Base-by-base conservation (phyloP, 2,329 filamentous ascomycete species). In the Coniochaeta sp. region DNA sequence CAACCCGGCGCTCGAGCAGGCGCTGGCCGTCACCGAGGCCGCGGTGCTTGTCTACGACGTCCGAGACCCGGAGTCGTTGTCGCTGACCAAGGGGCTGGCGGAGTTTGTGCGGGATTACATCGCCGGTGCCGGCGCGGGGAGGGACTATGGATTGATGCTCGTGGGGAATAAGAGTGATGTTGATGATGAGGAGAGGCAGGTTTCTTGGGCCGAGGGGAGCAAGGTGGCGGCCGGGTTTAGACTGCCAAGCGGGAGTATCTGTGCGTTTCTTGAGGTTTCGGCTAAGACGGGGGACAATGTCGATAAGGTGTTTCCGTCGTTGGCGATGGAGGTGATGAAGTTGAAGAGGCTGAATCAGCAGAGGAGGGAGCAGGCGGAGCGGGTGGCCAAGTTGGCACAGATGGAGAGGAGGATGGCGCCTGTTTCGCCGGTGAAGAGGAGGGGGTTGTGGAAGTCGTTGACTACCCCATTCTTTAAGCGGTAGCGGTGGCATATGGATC, bases 11-110 rank as follows among this genome's bases (percentile, higher is more conserved):
- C 64, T 72, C n/a, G 61, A 61, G 31, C 64, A 71, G 32, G 70
- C 70, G 1, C 58, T 71, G 20, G 58, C 60, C 50, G 67, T 71
- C 42, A 72, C 71, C n/a, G 69, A 73, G 35, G 70, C 67, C 4
- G 69, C 67, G 3, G 56, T 71, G 2, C 54, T 69, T 1, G 57
- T 69, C n/a, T 69, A 69, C 57, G 62, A 63, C 51, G 60, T 65
- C n/a, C 52, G 55, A 38, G 60, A 65, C 38, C 42, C 53, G 5
- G 50, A 56, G 13, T 66, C 66, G 1, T 60, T 68, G 12, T 55
- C 50, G 3, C 58, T 63, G 14, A 61, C 61, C 10, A 46, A 49
- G 16, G 54, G 56, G 12, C 51, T 67, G 1, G 60, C 58, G 42
- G 58, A 63, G 30, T 61, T 62, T 28, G 55, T 67, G 13, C 52